A percentile compares a stretch with the other conserved stretches of the same genome.
Conservation (phyloP, 225 moss, liverwort and hornwort species). For the Asterella californica region DNA sequence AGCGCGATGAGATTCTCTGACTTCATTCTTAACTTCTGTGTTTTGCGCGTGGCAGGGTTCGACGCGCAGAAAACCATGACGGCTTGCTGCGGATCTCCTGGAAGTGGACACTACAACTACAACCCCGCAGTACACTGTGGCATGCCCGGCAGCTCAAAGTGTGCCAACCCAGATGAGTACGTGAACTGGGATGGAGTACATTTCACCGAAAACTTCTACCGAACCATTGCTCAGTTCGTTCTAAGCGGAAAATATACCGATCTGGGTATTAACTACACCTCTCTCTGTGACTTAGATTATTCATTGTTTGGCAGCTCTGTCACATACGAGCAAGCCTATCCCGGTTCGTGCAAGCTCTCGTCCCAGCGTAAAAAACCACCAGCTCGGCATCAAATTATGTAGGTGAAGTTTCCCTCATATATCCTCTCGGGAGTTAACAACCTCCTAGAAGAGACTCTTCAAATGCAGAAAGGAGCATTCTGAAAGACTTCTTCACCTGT, state of each 20-base stretch:
- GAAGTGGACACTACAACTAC: neutral
- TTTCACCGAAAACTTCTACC: slow-evolving; percentile 16
- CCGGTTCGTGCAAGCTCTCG: neutral
- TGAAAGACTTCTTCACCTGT: no score
- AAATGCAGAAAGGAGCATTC: no score
- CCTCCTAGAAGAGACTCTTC: no score
- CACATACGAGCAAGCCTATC: neutral
- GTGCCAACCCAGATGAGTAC: slow-evolving; percentile 13
- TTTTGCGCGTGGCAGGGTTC: neutral
- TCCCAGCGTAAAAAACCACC: no score
- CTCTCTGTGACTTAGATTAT: neutral
- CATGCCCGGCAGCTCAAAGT: neutral
- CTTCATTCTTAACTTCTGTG: neutral
- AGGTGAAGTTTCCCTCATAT: no score
- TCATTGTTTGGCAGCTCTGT: neutral
- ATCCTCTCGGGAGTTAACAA: no score
- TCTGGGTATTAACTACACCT: neutral
- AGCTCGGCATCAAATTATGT: no score
- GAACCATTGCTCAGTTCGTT: slow-evolving; percentile 2
- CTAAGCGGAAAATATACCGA: slow-evolving; percentile 3
- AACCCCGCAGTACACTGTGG: neutral
- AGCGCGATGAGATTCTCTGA: no score
- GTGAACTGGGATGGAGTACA: slow-evolving; percentile 22
- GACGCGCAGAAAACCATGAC: neutral
- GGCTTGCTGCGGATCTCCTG: slow-evolving; percentile 8